Conservation (phyloP, 768 basidiomycete genomes). For the Tylopilus rubrobrunneus region DNA sequence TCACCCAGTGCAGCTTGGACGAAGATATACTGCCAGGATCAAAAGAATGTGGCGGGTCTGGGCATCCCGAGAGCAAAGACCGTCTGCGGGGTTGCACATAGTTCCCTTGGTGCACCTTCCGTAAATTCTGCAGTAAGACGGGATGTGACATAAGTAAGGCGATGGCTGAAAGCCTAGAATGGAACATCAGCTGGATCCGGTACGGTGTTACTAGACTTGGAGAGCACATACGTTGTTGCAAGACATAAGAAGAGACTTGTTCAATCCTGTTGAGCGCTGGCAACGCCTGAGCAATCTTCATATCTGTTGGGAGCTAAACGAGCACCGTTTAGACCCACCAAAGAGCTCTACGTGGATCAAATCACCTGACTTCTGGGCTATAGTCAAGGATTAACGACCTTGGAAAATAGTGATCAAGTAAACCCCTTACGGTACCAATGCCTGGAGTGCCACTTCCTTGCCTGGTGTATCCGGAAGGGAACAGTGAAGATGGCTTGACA, state of each 20-base stretch:
- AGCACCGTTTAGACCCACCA: conserved; percentile 4
- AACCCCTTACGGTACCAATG: background rate
- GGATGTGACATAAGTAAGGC: conserved; percentile 81
- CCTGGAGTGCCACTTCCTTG: no score
- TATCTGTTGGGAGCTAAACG: conserved; percentile 45
- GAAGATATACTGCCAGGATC: background rate
- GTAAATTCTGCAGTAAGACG: conserved; percentile 75
- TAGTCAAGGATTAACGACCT: conserved; percentile 5
- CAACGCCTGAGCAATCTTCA: conserved; percentile 56
- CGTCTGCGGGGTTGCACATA: conserved; percentile 48
- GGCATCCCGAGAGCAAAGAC: no score
- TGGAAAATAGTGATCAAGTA: background rate
- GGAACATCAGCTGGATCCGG: background rate
- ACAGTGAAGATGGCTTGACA: no score
- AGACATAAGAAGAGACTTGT: conserved; percentile 69
- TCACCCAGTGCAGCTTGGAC: background rate
- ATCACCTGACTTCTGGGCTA: conserved; percentile 30
- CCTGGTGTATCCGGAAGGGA: no score
- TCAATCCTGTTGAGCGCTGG: conserved; percentile 78
- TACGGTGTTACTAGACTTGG: background rate
- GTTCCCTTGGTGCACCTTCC: conserved; percentile 88
- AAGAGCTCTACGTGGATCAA: background rate
- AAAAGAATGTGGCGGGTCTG: no score
- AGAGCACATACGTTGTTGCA: conserved; percentile 64
- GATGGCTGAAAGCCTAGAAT: conserved; percentile 72